Evolutionary conservation across 73 alveolate genomes (phyloP), one percentile per base, ranked within the genome.

Genomic region (Paramecium sonneborni): DNA sequence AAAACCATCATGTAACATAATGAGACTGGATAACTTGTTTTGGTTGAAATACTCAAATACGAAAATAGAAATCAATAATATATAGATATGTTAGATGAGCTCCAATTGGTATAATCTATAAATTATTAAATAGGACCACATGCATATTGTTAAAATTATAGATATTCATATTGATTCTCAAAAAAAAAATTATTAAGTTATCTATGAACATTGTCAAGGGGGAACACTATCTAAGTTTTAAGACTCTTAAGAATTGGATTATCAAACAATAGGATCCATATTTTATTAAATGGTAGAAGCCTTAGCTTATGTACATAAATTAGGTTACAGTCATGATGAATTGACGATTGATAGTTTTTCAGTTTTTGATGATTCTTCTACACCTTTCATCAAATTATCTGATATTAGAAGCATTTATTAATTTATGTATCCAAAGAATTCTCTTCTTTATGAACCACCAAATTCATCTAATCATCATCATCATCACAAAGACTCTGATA

Each of bases 321-420:
- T 62, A 62, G 84, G 84, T 14, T 62, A 62, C 12, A 62, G 84
- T 26, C 84, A 62, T 62, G 84, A 62, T 62, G 84, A 62, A 62
- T 62, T 62, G 9, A 62, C 84, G 1, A 62, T 62, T 26, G 84
- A 62, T 62, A 62, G 84, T 62, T 62, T 62, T 12, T 62, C 84
- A 62, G 14, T 62, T 3, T 62, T 62, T 26, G 84, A 62, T 62
- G 84, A 62, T 12, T 12, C 39, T 2, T 26, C 84, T 2, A 26
- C 84, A 26, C 84, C 84, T 10, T 62, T 62, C 26, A 62, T 62
- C 26, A 62, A 62, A 62, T 30, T 62, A 62, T 30, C 84, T 0
- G 84, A 62, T 0, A 62, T 62, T 30, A 62, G 84, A 62, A 62
- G 84, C 44, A 62, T 62, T 11, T 62, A 30, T 62, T 14, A 62